Conservation (phyloP, 73 alveolate species). For the Effrenium voratum region DNA sequence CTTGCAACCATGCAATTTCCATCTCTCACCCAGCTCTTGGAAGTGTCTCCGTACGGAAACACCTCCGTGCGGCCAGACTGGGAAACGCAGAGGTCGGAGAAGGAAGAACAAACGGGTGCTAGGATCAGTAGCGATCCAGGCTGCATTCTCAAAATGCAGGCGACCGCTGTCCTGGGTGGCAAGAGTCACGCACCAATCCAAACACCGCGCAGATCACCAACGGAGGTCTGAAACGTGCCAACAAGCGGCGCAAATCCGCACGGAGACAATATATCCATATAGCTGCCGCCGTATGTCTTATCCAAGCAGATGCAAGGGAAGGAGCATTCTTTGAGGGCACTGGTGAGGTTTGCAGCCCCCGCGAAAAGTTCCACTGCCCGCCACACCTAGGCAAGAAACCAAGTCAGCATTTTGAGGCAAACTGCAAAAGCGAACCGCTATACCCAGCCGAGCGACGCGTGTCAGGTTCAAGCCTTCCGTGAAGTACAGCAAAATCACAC, state of each 20-base stretch:
- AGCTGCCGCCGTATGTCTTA: background rate
- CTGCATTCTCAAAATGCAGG: background rate
- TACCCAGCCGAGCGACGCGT: background rate
- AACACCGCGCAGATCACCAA: no score
- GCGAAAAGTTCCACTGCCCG: background rate
- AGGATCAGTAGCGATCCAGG: background rate
- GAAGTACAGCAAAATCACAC: background rate
- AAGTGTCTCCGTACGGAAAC: background rate
- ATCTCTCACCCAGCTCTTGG: background rate
- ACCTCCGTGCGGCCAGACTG: background rate
- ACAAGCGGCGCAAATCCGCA: background rate
- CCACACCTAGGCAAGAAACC: background rate
- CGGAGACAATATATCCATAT: background rate
- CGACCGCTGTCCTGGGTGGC: background rate
- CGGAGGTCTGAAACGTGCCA: background rate
- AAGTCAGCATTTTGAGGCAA: background rate
- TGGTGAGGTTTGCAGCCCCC: background rate
- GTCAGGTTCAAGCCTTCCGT: background rate
- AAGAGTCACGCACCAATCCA: no score
- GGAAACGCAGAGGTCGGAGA: background rate
- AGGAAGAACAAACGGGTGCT: slow-evolving; percentile 8
- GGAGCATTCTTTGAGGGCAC: background rate
- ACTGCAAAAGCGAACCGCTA: background rate
- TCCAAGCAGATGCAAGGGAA: background rate
- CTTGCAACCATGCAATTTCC: background rate